phyloP scores from a whole-genome alignment of 1,284 basidiomycete genomes.

The Sanguinoderma infundibulare region DNA sequence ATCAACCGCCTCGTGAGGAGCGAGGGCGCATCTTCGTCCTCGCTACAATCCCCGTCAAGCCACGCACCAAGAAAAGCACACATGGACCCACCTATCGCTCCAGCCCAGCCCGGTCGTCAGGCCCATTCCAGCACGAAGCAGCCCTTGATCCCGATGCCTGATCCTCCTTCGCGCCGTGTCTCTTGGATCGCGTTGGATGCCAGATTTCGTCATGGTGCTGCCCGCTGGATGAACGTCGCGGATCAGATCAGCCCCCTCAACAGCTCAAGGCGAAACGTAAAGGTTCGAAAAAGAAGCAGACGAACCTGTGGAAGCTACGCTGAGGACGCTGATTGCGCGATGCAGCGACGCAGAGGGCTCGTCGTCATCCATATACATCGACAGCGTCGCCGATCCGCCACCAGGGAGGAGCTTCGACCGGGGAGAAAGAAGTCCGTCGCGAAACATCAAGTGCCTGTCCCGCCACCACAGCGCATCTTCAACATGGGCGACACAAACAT shows the following conservation, averaged over 20 bases:
- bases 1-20: constrained; percentile 72
- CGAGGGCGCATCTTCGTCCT: constrained; percentile 83
- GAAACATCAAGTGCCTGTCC: constrained; percentile 70
- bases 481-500: not conserved
- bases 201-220: constrained; percentile 56
- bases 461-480: not conserved
- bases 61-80: constrained; percentile 1
- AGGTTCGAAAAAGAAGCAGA: not conserved
- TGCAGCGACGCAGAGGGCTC: constrained; percentile 4
- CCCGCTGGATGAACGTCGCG: constrained; percentile 19
- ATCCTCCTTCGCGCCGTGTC: constrained; percentile 65
- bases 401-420: constrained; percentile 65
- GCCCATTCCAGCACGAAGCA: constrained; percentile 73
- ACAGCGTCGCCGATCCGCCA: constrained; percentile 19
- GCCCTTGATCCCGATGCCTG: constrained; percentile 73
- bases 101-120: constrained; percentile 82
- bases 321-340: constrained; percentile 33
- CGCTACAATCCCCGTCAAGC: constrained; percentile 43
- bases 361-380: constrained; percentile 24
- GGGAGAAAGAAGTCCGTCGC: constrained; percentile 75
- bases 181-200: constrained; percentile 63
- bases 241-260: not conserved
- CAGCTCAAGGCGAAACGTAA: too few species aligned
- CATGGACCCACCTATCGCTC: constrained; percentile 72
- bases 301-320: constrained; percentile 32